phyloP scores from a whole-genome alignment of 768 basidiomycete genomes.

The Ephemerocybe angulata region DNA sequence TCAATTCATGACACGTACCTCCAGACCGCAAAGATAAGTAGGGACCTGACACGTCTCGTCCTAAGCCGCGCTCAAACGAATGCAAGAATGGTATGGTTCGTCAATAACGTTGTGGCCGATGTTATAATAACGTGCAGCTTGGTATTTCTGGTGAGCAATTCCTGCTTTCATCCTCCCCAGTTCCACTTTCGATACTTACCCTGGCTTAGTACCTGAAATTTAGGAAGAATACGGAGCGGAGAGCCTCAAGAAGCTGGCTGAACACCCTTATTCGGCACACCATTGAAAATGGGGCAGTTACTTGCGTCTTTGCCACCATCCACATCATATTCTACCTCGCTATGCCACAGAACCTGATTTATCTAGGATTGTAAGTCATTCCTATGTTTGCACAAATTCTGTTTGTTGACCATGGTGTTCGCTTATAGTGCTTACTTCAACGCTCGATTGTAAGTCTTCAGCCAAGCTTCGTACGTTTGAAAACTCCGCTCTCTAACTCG shows the following conservation, averaged over 20 bases:
- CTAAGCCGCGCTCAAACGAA: not conserved
- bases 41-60: not conserved
- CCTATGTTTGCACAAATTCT: not conserved
- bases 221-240: not conserved
- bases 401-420: not conserved
- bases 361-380: not conserved
- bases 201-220: not conserved
- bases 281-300: not conserved
- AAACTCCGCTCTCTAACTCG: not conserved
- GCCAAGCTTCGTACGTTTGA: not conserved
- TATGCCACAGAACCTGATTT: not conserved
- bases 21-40: not conserved
- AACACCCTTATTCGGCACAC: not conserved
- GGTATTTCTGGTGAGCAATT: not conserved
- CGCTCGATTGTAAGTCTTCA: not conserved
- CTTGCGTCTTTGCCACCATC: not conserved
- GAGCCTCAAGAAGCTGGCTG: not conserved
- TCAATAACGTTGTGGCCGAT: not conserved
- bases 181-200: not conserved
- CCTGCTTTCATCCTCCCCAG: not conserved
- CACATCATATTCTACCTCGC: not conserved
- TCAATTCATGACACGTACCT: not conserved
- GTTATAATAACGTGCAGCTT: not conserved
- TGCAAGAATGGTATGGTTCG: not conserved
- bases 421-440: not conserved